These are phyloP conservation scores for Lactarius quietus DNA, from an alignment of 768 basidiomycete species.

Conservation along the genomic window DNA sequence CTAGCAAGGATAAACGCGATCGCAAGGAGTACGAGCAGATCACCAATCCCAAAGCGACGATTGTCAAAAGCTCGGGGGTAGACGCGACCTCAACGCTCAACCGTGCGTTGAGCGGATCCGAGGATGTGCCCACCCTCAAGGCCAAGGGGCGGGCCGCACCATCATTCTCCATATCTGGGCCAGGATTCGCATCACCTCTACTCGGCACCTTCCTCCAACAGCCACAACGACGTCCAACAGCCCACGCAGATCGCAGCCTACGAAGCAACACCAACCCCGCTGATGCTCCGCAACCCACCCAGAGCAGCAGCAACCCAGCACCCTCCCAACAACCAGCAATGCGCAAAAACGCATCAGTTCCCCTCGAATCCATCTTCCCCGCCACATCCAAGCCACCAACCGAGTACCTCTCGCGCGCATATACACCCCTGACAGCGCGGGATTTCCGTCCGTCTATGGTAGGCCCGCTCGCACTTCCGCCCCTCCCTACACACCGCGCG, in stretches of 20 bases:
- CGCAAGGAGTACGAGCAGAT: slow-evolving; percentile 23
- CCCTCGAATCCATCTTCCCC: slow-evolving; percentile 81
- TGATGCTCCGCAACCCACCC: slow-evolving; percentile 16
- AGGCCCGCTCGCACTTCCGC: slow-evolving; percentile 53
- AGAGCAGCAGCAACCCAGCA: slow-evolving; percentile 18
- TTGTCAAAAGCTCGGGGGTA: slow-evolving; percentile 31
- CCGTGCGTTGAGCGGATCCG: slow-evolving; percentile 24
- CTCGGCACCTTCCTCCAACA: slow-evolving; percentile 58
- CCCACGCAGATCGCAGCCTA: slow-evolving; percentile 29
- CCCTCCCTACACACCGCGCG: slow-evolving; percentile 47
- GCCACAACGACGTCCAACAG: slow-evolving; percentile 43
- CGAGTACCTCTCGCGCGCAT: slow-evolving; percentile 72
- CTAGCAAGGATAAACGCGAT: slow-evolving; percentile 45
- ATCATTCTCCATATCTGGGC: slow-evolving; percentile 39
- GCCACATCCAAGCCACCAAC: slow-evolving; percentile 78
- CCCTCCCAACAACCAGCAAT: slow-evolving; percentile 27
- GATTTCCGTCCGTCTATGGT: slow-evolving; percentile 74
- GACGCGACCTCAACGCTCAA: slow-evolving; percentile 42
- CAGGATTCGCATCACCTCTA: slow-evolving; percentile 49
- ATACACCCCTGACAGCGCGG: slow-evolving; percentile 67
- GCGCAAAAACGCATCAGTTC: slow-evolving; percentile 46
- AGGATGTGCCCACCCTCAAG: slow-evolving; percentile 15
- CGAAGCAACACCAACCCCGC: slow-evolving; percentile 3
- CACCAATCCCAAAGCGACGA: slow-evolving; percentile 16
- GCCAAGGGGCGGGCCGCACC: slow-evolving; percentile 37